Evolutionary conservation across 2,329 filamentous ascomycete genomes (phyloP).

Genomic region (Phialophora macrospora): DNA sequence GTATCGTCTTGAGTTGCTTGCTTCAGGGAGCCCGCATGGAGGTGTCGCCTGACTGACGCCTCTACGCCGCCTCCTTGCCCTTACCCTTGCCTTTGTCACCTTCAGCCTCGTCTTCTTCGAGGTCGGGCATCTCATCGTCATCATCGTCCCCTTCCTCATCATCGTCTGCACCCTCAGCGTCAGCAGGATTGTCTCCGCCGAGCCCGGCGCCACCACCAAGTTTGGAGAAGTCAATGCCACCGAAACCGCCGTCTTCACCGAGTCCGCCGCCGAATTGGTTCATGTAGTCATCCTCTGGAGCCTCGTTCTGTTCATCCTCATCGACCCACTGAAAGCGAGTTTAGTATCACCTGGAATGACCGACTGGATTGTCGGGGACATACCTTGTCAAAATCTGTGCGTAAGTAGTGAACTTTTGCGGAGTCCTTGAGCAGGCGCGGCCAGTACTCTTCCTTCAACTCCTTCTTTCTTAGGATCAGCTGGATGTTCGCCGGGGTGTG

Average conservation of each 20-base stretch:
- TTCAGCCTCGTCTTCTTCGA: constrained; percentile 50
- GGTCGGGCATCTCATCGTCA: constrained; percentile 43
- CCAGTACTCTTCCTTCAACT: constrained; percentile 93
- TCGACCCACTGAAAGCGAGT: constrained; percentile 74
- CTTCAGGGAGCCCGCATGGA: neutral
- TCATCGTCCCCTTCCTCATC: constrained; percentile 59
- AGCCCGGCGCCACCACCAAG: constrained; percentile 67
- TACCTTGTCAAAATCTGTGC: constrained; percentile 98
- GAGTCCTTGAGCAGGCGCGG: constrained; percentile 87
- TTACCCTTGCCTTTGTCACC: constrained; percentile 42
- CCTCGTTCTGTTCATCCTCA: constrained; percentile 96
- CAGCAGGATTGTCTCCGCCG: constrained; percentile 46
- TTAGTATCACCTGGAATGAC: neutral
- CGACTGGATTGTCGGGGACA: constrained; percentile 37
- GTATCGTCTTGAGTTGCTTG: constrained; percentile 4
- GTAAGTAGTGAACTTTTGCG: constrained; percentile 91
- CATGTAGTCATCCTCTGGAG: constrained; percentile 73
- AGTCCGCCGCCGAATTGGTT: constrained; percentile 60
- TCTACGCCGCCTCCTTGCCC: constrained; percentile 39
- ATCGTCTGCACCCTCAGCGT: constrained; percentile 65
- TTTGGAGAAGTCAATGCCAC: constrained; percentile 87
- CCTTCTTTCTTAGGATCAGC: constrained; percentile 95
- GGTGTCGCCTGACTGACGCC: neutral
- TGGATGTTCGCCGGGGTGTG: constrained; percentile 88
- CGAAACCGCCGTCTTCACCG: constrained; percentile 56